Base-by-base conservation (phyloP, 1,139 yeast species). In the Candida smagusa region DNA sequence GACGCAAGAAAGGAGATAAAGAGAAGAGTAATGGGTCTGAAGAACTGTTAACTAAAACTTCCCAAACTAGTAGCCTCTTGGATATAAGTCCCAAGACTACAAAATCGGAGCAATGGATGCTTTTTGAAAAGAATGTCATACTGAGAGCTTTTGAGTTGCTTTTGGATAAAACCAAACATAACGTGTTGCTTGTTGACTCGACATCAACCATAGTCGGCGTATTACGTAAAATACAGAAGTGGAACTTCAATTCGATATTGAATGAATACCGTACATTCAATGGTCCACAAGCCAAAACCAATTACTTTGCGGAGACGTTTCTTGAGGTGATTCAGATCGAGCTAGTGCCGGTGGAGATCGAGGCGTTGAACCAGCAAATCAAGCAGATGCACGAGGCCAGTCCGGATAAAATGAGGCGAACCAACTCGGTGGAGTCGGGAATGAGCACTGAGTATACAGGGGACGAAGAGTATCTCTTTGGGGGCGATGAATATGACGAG, bases 171-270 rank as follows among this genome's bases (percentile, higher is more conserved):
- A 59, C 77, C 12, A 79, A 81, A 48, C 81, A 84, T 53, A 89
- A 89, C 38, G 58, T 85, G 7, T 63, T 92, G 29, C 60, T 92
- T 11, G 80, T 92, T 23, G 97, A 92, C 54, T 77, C 85, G 37
- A 81, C 92, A 2, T 83, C 86, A 40, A 79, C 94, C 3, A 71
- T 90, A 22, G 77, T 88, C 6, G 96, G 97, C 1, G 69, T 89
- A 2, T 62, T 92, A 25, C 67, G 98, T 38, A 82, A 84, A 55
- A 70, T 89, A 27, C 95, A 87, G 59, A 84, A 84, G 59, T 90
- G 97, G 97, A 83, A 81, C 48, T 84, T 85, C 54, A 81, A 89
- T 27, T 81, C 94, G 19, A 80, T 90, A 7, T 76, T 89, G 23
- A 84, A 84, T 47, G 97, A 92, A 58, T 92, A 87, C 61, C 68